phyloP scores from a whole-genome alignment of 164 flowering plant species.

The Liquidambar formosana region DNA sequence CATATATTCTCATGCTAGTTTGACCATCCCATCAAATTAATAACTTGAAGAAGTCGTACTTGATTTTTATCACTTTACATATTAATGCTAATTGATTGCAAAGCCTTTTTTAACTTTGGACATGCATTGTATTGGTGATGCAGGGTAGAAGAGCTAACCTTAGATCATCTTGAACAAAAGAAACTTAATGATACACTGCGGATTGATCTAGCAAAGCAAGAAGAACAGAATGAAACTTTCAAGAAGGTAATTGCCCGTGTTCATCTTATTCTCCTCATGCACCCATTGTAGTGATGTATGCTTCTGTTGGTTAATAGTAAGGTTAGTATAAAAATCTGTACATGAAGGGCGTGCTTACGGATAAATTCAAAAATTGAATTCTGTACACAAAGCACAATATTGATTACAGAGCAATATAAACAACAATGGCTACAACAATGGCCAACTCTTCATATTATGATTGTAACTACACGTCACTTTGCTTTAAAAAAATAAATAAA shows the following conservation, averaged over 20 bases:
- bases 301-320: neutral
- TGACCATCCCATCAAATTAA: neutral
- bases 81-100: neutral
- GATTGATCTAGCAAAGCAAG: constrained; percentile 42
- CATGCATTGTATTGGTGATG: constrained; percentile 4
- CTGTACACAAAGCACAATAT: too few species aligned
- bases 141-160: constrained; percentile 69
- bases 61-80: neutral
- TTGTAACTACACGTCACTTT: too few species aligned
- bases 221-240: constrained; percentile 46
- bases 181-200: constrained; percentile 34
- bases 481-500: too few species aligned
- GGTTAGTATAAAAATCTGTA: neutral
- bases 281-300: neutral
- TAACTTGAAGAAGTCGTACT: neutral
- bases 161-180: constrained; percentile 46
- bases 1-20: neutral
- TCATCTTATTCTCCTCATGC: neutral
- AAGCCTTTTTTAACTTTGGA: neutral
- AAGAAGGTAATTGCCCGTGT: constrained; percentile 47
- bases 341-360: neutral
- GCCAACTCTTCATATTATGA: too few species aligned
- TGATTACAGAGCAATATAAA: too few species aligned
- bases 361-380: too few species aligned
- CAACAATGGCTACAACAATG: too few species aligned